Evolutionary conservation across 805 yeast genomes (phyloP), one percentile per base, ranked within the genome.

Genomic region (Kodamaea kakaduensis): DNA sequence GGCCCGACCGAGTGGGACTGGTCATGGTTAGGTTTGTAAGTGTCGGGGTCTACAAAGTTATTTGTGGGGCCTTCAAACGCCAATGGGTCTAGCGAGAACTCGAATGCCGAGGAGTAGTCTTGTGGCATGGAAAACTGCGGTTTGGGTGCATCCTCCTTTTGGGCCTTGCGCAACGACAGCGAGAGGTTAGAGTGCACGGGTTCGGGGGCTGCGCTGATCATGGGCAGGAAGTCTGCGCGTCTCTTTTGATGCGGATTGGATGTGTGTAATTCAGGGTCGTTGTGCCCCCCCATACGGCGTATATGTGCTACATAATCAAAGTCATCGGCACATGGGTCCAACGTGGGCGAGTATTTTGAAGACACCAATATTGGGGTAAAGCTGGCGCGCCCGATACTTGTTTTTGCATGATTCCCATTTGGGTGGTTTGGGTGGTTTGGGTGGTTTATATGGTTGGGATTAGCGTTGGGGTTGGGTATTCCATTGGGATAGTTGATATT

Each of bases 301-400:
- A 78, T 78, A 46, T 78, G 84, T 6, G 82, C 81, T 9, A 77
- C 75, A 45, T 78, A 78, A 51, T 78, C 81, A 43, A 78, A 78
- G 31, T 77, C 80, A 23, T 69, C 78, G 2, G 32, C 63, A 3
- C 68, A 62, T 5, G 74, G 72, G 40, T 72, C 80, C 17, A 54
- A 45, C 4, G 31, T 22, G 4, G 39, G 43, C 21, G 35, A 36
- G 12, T 33, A 7, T 9, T 9, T 23, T 13, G 29, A 26, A 6
- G 29, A 26, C 17, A 19, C 24, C 5, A 29, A 18, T 5, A 20
- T 18, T 9, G 32, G 32, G 9, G 23, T 29, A n/a, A n/a, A n/a
- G n/a, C n/a, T n/a, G n/a, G n/a, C n/a, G n/a, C n/a, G n/a, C n/a
- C n/a, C n/a, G n/a, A n/a, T n/a, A n/a, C n/a, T n/a, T n/a, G n/a